A percentile compares a stretch with the other conserved stretches of the same genome.
Conservation (phyloP, 2,329 filamentous ascomycete genomes). For the Penicillium sp. region DNA sequence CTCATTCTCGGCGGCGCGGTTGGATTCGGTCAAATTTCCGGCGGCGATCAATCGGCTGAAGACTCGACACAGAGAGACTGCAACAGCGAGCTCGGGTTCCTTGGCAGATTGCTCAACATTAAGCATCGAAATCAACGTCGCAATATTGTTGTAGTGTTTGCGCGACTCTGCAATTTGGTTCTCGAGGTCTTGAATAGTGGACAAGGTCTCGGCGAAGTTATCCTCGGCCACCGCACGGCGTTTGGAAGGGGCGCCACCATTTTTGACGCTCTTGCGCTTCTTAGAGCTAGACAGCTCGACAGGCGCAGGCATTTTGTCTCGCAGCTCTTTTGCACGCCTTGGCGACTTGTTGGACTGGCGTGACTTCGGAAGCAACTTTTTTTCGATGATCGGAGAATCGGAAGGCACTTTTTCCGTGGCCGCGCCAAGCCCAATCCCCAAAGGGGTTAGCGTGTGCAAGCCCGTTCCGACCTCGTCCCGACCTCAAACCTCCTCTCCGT, state of each 20-base stretch:
- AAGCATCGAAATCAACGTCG: conserved; percentile 67
- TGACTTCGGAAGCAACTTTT: conserved; percentile 26
- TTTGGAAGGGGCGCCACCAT: conserved; percentile 42
- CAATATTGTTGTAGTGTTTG: conserved; percentile 91
- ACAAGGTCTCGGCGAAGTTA: conserved; percentile 58
- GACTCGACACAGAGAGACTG: conserved; percentile 81
- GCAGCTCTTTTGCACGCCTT: neutral
- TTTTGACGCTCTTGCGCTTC: conserved; percentile 46
- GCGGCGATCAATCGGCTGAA: conserved; percentile 80
- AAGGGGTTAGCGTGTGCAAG: conserved; percentile 42
- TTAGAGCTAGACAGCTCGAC: conserved; percentile 37
- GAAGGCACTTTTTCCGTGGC: conserved; percentile 38
- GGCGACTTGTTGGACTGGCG: conserved; percentile 10
- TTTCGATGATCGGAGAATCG: conserved; percentile 37
- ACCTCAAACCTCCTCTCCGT: conserved; percentile 47
- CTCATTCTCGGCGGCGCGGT: conserved; percentile 72
- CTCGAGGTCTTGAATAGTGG: conserved; percentile 75
- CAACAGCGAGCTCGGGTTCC: conserved; percentile 68
- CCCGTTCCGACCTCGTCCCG: no score
- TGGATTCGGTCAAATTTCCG: conserved; percentile 70
- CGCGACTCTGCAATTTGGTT: conserved; percentile 80
- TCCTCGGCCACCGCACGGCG: conserved; percentile 54
- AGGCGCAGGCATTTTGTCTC: conserved; percentile 33
- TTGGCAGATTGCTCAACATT: conserved; percentile 55
- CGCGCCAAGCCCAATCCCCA: conserved; percentile 29